Percentiles rank a stretch among this genome's conserved stretches.
phyloP scores from a whole-genome alignment of 1,139 yeast species.

The Debaryomycetaceae sp. region DNA sequence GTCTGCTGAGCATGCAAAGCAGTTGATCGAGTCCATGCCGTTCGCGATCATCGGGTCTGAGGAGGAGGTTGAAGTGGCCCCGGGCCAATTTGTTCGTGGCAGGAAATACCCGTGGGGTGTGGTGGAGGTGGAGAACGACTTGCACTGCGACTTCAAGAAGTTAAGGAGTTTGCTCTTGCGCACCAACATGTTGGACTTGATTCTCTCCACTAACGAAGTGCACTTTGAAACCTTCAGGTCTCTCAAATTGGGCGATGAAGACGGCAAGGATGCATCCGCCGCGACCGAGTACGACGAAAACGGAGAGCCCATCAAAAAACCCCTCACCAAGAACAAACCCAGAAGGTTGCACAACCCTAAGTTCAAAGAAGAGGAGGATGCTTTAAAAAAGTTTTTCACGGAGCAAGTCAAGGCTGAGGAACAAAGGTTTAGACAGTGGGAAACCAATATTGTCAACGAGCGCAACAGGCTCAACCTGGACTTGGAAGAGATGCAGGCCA shows the following conservation, averaged over 20 bases:
- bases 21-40: slow-evolving; percentile 87
- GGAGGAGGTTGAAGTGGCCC: slow-evolving; percentile 71
- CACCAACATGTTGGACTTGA: slow-evolving; percentile 88
- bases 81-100: slow-evolving; percentile 78
- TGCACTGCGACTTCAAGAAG: slow-evolving; percentile 92
- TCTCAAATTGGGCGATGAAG: slow-evolving; percentile 60
- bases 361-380: slow-evolving; percentile 94
- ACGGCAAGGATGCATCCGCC: slow-evolving; percentile 39
- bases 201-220: slow-evolving; percentile 82
- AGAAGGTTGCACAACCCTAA: slow-evolving; percentile 75
- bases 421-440: slow-evolving; percentile 97
- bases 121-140: slow-evolving; percentile 94
- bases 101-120: slow-evolving; percentile 98
- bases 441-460: slow-evolving; percentile 89
- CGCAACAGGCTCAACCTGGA: slow-evolving; percentile 92
- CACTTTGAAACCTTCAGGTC: slow-evolving; percentile 90
- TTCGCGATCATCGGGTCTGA: slow-evolving; percentile 92
- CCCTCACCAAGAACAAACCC: slow-evolving; percentile 36
- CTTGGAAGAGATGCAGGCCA: slow-evolving; percentile 79
- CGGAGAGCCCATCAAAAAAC: slow-evolving; percentile 32
- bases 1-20: slow-evolving; percentile 75
- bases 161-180: slow-evolving; percentile 83
- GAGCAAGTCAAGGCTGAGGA: slow-evolving; percentile 98
- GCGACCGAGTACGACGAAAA: slow-evolving; percentile 30
- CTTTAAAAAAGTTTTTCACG: slow-evolving; percentile 91